phyloP scores from a whole-genome alignment of 331 rosid species.

The Rosa hybrid region DNA sequence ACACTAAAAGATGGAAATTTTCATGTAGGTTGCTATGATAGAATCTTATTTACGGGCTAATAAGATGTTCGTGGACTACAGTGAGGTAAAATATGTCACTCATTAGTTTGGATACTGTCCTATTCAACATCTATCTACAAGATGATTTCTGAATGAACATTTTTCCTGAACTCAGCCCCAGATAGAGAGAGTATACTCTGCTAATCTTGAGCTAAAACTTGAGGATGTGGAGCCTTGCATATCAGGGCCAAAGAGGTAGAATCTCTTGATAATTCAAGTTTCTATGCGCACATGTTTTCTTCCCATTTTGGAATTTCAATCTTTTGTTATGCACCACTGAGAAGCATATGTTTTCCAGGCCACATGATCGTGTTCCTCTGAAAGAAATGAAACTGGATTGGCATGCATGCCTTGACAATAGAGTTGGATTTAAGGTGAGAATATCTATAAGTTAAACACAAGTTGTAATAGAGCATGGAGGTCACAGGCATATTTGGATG shows the following conservation, averaged over 20 bases:
- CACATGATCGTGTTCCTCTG: conserved; percentile 84
- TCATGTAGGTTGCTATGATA: conserved; percentile 64
- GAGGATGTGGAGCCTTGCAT: conserved; percentile 79
- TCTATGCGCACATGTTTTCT: conserved; percentile 14
- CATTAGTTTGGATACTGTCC: conserved; percentile 2
- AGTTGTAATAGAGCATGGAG: background rate
- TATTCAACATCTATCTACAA: conserved; percentile 3
- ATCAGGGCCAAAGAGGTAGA: conserved; percentile 87
- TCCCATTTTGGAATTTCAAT: conserved; percentile 11
- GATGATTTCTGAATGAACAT: conserved; percentile 29
- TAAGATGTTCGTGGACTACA: conserved; percentile 82
- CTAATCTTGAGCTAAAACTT: conserved; percentile 67
- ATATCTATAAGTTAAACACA: conserved; percentile 4
- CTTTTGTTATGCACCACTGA: conserved; percentile 20
- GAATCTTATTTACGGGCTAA: conserved; percentile 74
- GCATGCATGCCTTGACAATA: conserved; percentile 75
- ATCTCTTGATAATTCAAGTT: conserved; percentile 7
- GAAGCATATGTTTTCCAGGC: conserved; percentile 53
- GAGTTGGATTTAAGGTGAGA: conserved; percentile 86
- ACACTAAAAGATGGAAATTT: conserved; percentile 31
- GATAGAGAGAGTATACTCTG: conserved; percentile 66
- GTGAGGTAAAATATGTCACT: conserved; percentile 45
- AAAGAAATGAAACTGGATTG: conserved; percentile 83
- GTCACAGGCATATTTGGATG: background rate
- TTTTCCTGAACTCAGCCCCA: conserved; percentile 62